Evolutionary conservation across 495 filamentous ascomycete genomes (phyloP), one percentile per base, ranked within the genome.

Genomic region (Symbiotaphrina buchneri): DNA sequence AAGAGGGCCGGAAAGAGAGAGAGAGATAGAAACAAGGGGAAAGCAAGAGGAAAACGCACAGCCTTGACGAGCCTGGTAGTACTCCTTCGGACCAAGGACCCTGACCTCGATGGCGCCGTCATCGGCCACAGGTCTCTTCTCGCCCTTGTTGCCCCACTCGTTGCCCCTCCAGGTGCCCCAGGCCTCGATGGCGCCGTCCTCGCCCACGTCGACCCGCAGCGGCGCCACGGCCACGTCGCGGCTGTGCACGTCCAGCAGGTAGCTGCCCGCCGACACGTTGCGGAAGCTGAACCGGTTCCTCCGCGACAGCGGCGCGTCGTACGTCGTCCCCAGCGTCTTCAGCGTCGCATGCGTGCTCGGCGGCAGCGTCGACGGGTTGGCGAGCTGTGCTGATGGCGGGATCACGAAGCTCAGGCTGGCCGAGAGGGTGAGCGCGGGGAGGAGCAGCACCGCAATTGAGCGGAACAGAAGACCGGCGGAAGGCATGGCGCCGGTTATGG

Each of bases 131-230:
- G 26, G 30, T 39, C 68, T 61, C 41, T 55, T 57, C 40, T 67
- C 63, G 10, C 85, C 78, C 35, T 71, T 75, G 47, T 90, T 85
- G 18, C 61, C 68, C 79, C 81, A 82, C 37, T 83, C 68, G 43
- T 87, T 84, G 5, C 82, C 76, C n/a, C 78, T 54, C 47, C 74
- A 91, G 16, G 81, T 90, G 53, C 81, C 73, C 74, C 76, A 83
- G 19, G 71, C 66, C n/a, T 64, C 40, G 3, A 75, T 64, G 14
- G 52, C 39, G 28, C 66, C 45, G 18, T 46, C 49, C 7, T 49
- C 48, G 20, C 51, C 51, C 20, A 92, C 63, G 47, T 94, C 83
- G 4, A 93, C 57, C 4, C 81, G 58, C 40, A 84, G 53, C 2
- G 78, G 70, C 37, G 65, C 60, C 41, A 94, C 93, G 29, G 61